Evolutionary conservation across 495 filamentous ascomycete genomes (phyloP).

Genomic region (Penicillium flavigenum): DNA sequence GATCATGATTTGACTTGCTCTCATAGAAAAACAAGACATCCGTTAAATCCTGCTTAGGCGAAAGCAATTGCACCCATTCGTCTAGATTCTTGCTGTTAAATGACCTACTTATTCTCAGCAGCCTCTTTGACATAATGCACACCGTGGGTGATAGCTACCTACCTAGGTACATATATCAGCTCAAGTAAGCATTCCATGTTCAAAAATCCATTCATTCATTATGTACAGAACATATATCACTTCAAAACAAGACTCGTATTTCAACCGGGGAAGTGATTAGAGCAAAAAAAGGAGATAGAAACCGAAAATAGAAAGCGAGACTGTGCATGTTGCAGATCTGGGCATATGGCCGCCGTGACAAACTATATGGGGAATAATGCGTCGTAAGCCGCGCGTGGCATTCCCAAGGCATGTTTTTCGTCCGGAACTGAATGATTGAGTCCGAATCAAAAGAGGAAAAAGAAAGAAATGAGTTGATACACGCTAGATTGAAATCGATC

Average conservation of each 20-base stretch:
- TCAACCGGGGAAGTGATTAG: conserved; percentile 3
- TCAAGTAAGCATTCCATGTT: background rate
- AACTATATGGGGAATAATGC: conserved; percentile 48
- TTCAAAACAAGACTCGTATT: conserved; percentile 8
- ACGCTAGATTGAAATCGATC: conserved; percentile 13
- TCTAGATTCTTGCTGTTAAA: too few species aligned
- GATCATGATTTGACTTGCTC: too few species aligned
- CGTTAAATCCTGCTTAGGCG: too few species aligned
- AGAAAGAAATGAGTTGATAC: conserved; percentile 14
- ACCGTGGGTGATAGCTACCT: background rate
- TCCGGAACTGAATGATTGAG: conserved; percentile 12
- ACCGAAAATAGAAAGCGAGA: conserved; percentile 19
- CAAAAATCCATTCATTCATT: conserved; percentile 16
- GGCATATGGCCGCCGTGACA: conserved; percentile 32
- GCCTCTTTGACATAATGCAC: background rate
- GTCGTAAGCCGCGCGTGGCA: conserved; percentile 19
- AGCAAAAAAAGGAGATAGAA: conserved; percentile 7
- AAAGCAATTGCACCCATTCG: too few species aligned
- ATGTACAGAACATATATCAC: conserved; percentile 23
- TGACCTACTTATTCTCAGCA: too few species aligned
- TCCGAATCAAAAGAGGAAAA: conserved; percentile 9
- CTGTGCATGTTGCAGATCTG: conserved; percentile 28
- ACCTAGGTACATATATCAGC: background rate
- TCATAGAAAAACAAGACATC: too few species aligned
- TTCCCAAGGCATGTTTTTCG: conserved; percentile 14